phyloP scores from a whole-genome alignment of 1,284 basidiomycete genomes.

The Papiliotrema fonsecae region DNA sequence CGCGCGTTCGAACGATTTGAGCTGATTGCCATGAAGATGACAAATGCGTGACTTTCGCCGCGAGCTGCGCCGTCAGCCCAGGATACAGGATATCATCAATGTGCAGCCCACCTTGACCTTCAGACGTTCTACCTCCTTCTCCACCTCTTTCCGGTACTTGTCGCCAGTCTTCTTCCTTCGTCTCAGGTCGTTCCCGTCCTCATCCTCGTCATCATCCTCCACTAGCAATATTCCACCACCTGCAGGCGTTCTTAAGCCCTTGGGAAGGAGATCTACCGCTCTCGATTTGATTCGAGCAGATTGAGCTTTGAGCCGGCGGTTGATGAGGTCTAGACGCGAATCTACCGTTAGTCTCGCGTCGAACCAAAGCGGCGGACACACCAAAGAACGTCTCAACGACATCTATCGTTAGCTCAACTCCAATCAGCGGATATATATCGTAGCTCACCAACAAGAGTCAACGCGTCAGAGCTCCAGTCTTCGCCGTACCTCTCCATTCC shows the following conservation, averaged over 20 bases:
- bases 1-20: slow-evolving; percentile 83
- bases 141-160: slow-evolving; percentile 58
- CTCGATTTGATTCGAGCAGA: slow-evolving; percentile 72
- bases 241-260: slow-evolving; percentile 43
- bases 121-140: slow-evolving; percentile 75
- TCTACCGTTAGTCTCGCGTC: slow-evolving; percentile 48
- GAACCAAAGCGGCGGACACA: slow-evolving; percentile 10
- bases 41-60: slow-evolving; percentile 63
- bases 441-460: slow-evolving; percentile 41
- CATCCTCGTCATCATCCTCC: slow-evolving; percentile 29
- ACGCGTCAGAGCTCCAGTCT: slow-evolving; percentile 35
- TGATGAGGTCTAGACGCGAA: slow-evolving; percentile 81
- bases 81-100: too few species aligned
- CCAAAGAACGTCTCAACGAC: slow-evolving; percentile 49
- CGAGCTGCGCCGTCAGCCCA: slow-evolving; percentile 25
- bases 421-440: not conserved
- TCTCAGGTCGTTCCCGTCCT: slow-evolving; percentile 7
- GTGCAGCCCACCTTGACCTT: slow-evolving; percentile 60
- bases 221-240: slow-evolving; percentile 44
- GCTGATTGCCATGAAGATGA: slow-evolving; percentile 77
- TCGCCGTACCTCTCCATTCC: slow-evolving; percentile 39
- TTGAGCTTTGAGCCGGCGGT: slow-evolving; percentile 79
- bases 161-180: slow-evolving; percentile 15
- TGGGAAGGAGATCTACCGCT: slow-evolving; percentile 66
- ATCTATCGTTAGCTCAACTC: slow-evolving; percentile 24